phyloP scores from a whole-genome alignment of 805 yeast species.

The Candida silvicultrix region DNA sequence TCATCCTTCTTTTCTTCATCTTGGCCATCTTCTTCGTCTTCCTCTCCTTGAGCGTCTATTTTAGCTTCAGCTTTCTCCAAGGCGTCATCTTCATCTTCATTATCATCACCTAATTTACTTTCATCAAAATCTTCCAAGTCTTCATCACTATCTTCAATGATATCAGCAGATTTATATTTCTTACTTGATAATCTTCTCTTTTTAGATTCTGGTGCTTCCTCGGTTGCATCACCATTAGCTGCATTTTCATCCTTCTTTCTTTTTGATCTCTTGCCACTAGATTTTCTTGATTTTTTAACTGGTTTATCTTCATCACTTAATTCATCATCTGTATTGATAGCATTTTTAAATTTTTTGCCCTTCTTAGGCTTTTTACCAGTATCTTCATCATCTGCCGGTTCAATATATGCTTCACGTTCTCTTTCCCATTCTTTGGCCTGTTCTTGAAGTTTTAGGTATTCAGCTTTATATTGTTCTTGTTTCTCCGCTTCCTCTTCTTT shows the following conservation, averaged over 20 bases:
- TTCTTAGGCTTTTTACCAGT: conserved; percentile 23
- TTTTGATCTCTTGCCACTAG: conserved; percentile 14
- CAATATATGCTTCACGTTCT: conserved; percentile 35
- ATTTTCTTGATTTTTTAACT: conserved; percentile 15
- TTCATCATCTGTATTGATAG: conserved; percentile 45
- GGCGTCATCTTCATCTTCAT: conserved; percentile 12
- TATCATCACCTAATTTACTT: conserved; percentile 6
- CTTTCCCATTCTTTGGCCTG: conserved; percentile 53
- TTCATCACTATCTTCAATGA: conserved; percentile 39
- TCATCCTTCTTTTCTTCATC: conserved; percentile 14
- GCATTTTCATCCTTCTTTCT: conserved; percentile 10
- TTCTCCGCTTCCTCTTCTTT: conserved; percentile 43
- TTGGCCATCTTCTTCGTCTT: conserved; percentile 11
- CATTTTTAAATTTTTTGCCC: conserved; percentile 27
- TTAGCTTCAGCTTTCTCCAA: conserved; percentile 14
- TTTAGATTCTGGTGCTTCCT: conserved; percentile 20
- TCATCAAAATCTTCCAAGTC: conserved; percentile 21
- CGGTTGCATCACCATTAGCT: conserved; percentile 17
- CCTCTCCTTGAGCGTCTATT: conserved; percentile 16
- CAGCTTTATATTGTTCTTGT: conserved; percentile 31
- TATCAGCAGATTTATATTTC: conserved; percentile 29
- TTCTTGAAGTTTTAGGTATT: conserved; percentile 45
- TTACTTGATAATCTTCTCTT: conserved; percentile 21
- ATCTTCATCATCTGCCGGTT: conserved; percentile 31
- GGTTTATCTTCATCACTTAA: conserved; percentile 25